Conservation (phyloP, 1,139 yeast species). For the Kodamaea fungicola region DNA sequence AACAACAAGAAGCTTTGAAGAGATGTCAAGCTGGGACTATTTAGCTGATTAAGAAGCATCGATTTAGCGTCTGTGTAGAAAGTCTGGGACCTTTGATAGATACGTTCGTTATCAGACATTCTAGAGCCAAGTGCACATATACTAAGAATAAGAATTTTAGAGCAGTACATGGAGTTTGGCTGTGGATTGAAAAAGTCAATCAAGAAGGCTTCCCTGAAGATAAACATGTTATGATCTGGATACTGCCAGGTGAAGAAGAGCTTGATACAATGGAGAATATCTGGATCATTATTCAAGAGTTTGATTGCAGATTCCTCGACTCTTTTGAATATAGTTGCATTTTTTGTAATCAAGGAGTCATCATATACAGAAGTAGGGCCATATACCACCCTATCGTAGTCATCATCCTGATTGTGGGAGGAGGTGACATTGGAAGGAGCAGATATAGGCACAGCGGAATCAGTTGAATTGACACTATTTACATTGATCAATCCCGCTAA, state of each 20-base stretch:
- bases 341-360: conserved; percentile 25
- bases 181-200: conserved; percentile 53
- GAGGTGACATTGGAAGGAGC: neutral
- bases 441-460: neutral
- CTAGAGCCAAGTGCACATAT: conserved; percentile 57
- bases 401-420: conserved; percentile 5
- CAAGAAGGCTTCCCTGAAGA: conserved; percentile 63
- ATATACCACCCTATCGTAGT: conserved; percentile 29
- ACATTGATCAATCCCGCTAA: conserved; percentile 5
- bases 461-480: conserved; percentile 2
- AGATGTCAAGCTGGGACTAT: conserved; percentile 40
- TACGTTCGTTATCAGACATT: conserved; percentile 42
- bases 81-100: conserved; percentile 33
- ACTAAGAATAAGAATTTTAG: conserved; percentile 49
- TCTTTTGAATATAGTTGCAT: conserved; percentile 14
- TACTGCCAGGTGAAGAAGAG: conserved; percentile 63
- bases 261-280: conserved; percentile 47
- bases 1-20: conserved; percentile 49
- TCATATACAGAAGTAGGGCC: conserved; percentile 53
- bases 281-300: conserved; percentile 35
- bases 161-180: conserved; percentile 46
- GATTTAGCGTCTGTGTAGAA: conserved; percentile 48
- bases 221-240: conserved; percentile 60
- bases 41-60: conserved; percentile 37
- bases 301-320: conserved; percentile 23